Evolutionary conservation across 2,329 filamentous ascomycete genomes (phyloP).

Genomic region (Monosporascus ibericus): DNA sequence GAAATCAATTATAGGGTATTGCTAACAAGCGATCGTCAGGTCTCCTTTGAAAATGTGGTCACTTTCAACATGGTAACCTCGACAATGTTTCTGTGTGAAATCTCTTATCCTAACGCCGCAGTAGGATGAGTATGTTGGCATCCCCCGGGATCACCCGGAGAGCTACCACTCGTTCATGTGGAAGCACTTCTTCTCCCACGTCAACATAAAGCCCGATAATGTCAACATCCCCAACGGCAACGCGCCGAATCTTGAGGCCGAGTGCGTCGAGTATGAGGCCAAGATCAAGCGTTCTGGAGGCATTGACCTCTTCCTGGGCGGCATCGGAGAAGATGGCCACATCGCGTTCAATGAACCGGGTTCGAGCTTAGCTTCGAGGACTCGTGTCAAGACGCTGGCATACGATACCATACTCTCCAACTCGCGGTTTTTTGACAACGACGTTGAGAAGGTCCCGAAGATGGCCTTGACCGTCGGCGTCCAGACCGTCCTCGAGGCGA

Average conservation of each 20-base stretch:
- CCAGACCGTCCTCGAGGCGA: conserved; percentile 73
- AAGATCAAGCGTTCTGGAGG: conserved; percentile 69
- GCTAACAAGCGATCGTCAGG: conserved; percentile 40
- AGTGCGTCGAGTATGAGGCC: conserved; percentile 74
- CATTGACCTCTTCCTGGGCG: conserved; percentile 80
- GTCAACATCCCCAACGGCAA: conserved; percentile 84
- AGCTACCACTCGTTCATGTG: conserved; percentile 94
- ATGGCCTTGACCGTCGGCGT: conserved; percentile 84
- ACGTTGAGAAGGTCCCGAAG: conserved; percentile 66
- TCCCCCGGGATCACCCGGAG: conserved; percentile 76
- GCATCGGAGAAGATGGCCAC: conserved; percentile 80
- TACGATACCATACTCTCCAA: conserved; percentile 85
- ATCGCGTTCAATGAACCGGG: conserved; percentile 90
- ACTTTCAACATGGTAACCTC: conserved; percentile 79
- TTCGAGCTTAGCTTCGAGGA: conserved; percentile 69
- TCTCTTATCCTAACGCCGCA: conserved; percentile 10
- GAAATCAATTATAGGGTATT: background rate
- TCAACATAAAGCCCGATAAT: conserved; percentile 74
- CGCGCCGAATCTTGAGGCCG: conserved; percentile 65
- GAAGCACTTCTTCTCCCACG: conserved; percentile 81
- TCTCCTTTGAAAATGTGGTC: conserved; percentile 83
- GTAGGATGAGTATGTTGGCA: conserved; percentile 79
- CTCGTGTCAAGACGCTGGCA: conserved; percentile 78
- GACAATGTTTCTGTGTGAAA: background rate
- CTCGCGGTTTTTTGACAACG: conserved; percentile 74